phyloP scores from a whole-genome alignment of 225 moss, liverwort and hornwort species.

The Asterella californica region DNA sequence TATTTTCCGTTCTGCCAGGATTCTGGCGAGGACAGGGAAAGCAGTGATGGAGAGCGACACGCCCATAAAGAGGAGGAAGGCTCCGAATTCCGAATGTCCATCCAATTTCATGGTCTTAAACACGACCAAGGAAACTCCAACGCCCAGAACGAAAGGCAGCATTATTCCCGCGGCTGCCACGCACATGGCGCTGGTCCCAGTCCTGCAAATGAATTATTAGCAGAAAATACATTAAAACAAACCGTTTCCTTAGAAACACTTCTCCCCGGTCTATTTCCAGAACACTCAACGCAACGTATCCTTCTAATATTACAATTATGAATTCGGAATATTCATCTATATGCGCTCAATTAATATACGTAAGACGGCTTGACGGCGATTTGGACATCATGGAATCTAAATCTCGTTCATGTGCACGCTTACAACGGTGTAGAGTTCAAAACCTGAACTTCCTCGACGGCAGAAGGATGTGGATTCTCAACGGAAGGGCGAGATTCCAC shows the following conservation, averaged over 20 bases:
- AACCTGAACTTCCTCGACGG: neutral
- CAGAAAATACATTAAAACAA: no score
- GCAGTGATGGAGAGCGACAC: conserved; percentile 75
- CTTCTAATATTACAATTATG: no score
- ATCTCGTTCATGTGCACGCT: no score
- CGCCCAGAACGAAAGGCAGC: conserved; percentile 60
- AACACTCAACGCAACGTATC: no score
- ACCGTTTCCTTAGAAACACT: no score
- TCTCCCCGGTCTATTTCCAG: no score
- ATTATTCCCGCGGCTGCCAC: conserved; percentile 65
- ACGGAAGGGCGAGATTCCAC: no score
- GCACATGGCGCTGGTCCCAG: conserved; percentile 44
- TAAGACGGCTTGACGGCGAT: no score
- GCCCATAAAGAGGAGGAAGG: conserved; percentile 65
- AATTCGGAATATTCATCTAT: no score
- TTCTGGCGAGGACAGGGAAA: conserved; percentile 77
- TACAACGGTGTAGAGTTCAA: no score
- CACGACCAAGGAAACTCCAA: conserved; percentile 31
- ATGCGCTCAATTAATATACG: no score
- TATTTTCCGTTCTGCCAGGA: conserved; percentile 72
- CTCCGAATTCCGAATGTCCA: conserved; percentile 26
- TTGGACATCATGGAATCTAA: no score
- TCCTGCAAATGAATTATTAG: conserved; percentile 46
- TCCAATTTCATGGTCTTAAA: conserved; percentile 32
- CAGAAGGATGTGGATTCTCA: neutral